Base-by-base conservation (phyloP, 129 eudicot species). In the Calendula officinalis region DNA sequence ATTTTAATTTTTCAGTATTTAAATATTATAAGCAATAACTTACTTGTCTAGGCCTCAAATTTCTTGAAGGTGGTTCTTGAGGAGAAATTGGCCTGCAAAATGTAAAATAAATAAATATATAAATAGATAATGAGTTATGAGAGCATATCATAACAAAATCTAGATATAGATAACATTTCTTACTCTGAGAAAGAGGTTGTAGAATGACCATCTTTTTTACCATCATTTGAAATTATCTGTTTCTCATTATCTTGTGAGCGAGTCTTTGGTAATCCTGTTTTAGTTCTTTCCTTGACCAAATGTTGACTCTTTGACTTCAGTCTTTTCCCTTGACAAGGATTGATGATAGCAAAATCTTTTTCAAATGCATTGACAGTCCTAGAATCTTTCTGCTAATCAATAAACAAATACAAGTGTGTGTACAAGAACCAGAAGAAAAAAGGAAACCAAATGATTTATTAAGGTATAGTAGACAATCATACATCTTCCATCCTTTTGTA, bases 41-140 rank as follows among this genome's bases (percentile, higher is more conserved):
- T 76, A 88, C 96, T 65, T 74, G 75, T 68, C 82, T 83, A 46
- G 78, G 75, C 73, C 86, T 80, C 56, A 80, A 66, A 36, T 55
- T 73, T 37, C 76, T 67, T 52, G 77, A 44, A 70, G 74, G 73
- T 36, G 60, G 81, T 27, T 64, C 68, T 39, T 60, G 75, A 63
- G 73, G 44, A 73, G 70, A 66, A 53, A 59, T 77, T 75, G 75
- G 77, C 79, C 82, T 81, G 55, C n/a, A 7, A 62, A 68, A 48
- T 40, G 46, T 45, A n/a, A n/a, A n/a, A n/a, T n/a, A n/a, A n/a
- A n/a, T n/a, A n/a, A n/a, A n/a, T n/a, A n/a, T n/a, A n/a, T n/a
- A n/a, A n/a, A n/a, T n/a, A n/a, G n/a, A n/a, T n/a, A n/a, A n/a
- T n/a, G n/a, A n/a, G n/a, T n/a, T n/a, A n/a, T n/a, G n/a, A n/a